A percentile compares a stretch with the other conserved stretches of the same genome.
These are phyloP conservation scores for Curvularia eragrostidis DNA, from an alignment of 2,329 filamentous ascomycete genomes.

Conservation along the genomic window DNA sequence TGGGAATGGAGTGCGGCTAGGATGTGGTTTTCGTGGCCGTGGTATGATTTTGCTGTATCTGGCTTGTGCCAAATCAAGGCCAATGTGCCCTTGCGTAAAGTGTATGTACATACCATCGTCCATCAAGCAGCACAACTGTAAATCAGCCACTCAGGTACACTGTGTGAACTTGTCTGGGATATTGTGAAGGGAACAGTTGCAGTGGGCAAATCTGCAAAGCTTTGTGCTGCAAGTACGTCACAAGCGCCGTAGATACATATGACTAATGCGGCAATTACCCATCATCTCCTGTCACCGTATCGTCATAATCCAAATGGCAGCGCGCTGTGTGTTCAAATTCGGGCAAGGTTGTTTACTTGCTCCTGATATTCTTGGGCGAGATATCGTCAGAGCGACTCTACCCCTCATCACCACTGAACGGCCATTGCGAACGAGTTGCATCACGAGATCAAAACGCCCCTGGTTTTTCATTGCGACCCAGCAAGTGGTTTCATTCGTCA, in stretches of 20 bases:
- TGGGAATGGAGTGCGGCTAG: background rate
- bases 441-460: slow-evolving; percentile 13
- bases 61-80: background rate
- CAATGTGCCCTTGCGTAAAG: background rate
- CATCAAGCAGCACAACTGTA: background rate
- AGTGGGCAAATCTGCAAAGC: background rate
- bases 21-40: background rate
- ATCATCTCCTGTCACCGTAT: background rate
- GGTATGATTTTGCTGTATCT: background rate
- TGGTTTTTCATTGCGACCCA: slow-evolving; percentile 37
- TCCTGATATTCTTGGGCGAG: background rate
- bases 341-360: background rate
- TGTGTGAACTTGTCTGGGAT: background rate
- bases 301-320: background rate
- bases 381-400: background rate
- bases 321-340: background rate
- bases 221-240: slow-evolving; percentile 1
- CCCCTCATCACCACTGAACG: background rate
- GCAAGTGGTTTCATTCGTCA: slow-evolving; percentile 46
- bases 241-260: background rate
- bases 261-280: slow-evolving; percentile 1
- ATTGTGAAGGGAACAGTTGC: background rate
- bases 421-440: background rate
- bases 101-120: background rate
- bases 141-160: background rate